Conservation (phyloP, 2,329 filamentous ascomycete species). For the Rutstroemia sp. region DNA sequence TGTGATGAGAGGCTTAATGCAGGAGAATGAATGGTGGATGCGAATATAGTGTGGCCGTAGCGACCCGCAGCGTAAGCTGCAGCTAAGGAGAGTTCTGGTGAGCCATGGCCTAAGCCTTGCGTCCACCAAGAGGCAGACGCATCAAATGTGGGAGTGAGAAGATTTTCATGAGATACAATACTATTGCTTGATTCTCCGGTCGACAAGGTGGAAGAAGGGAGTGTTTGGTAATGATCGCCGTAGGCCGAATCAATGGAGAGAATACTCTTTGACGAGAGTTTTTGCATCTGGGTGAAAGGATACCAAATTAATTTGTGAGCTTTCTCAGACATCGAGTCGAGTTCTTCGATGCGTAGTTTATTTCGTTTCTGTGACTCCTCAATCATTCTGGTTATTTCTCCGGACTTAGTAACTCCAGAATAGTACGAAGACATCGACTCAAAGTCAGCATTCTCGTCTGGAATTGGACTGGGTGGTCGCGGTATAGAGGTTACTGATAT, state of each 20-base stretch:
- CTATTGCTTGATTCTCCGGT: background rate
- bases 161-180: constrained; percentile 16
- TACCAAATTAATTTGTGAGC: constrained; percentile 72
- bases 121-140: constrained; percentile 91
- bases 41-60: constrained; percentile 87
- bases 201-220: constrained; percentile 7
- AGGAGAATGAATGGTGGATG: constrained; percentile 70
- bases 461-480: constrained; percentile 45
- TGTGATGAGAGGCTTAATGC: constrained; percentile 61
- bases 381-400: constrained; percentile 39
- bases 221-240: constrained; percentile 69
- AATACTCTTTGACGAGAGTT: constrained; percentile 54
- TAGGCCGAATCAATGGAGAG: constrained; percentile 73
- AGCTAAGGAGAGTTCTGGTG: constrained; percentile 61
- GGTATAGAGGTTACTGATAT: constrained; percentile 51
- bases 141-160: constrained; percentile 65
- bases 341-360: constrained; percentile 43
- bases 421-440: constrained; percentile 61
- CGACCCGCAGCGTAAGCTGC: constrained; percentile 76
- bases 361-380: constrained; percentile 47
- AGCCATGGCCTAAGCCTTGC: constrained; percentile 76
- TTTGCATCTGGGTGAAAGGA: constrained; percentile 75
- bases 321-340: constrained; percentile 53
- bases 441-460: constrained; percentile 39
- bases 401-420: constrained; percentile 34